A percentile compares a stretch with the other conserved stretches of the same genome.
phyloP scores from a whole-genome alignment of 495 filamentous ascomycete genomes.

The Hypoxylon perforatum region DNA sequence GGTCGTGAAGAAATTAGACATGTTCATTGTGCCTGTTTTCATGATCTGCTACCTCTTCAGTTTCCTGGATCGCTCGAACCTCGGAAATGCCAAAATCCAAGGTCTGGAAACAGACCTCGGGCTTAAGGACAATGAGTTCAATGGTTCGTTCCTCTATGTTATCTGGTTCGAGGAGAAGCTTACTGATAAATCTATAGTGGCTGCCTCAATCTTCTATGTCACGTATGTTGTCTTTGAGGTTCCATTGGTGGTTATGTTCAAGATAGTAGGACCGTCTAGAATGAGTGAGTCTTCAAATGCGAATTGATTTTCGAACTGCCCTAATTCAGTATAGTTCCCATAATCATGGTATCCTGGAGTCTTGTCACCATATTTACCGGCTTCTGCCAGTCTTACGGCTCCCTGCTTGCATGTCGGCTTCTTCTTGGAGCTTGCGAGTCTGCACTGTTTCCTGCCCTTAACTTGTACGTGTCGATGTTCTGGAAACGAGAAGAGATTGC shows the following conservation, averaged over 20 bases:
- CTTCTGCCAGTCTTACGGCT: constrained; percentile 70
- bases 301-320: constrained; percentile 53
- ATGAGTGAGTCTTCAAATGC: background rate
- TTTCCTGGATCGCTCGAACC: constrained; percentile 51
- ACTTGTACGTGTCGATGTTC: constrained; percentile 63
- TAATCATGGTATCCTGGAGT: constrained; percentile 65
- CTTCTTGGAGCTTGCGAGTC: constrained; percentile 59
- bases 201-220: constrained; percentile 81
- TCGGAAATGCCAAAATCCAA: constrained; percentile 60
- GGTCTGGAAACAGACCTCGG: constrained; percentile 57
- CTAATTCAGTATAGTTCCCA: constrained; percentile 47
- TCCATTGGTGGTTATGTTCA: constrained; percentile 79
- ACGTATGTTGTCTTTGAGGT: constrained; percentile 82
- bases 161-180: constrained; percentile 48
- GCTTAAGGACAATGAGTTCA: constrained; percentile 63
- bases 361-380: constrained; percentile 78
- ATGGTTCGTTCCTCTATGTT: background rate
- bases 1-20: constrained; percentile 42
- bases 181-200: constrained; percentile 52
- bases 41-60: constrained; percentile 44
- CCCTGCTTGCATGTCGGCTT: constrained; percentile 69
- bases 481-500: constrained; percentile 67
- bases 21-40: constrained; percentile 38
- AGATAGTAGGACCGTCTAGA: constrained; percentile 54
- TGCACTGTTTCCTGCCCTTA: constrained; percentile 76